Percentiles rank a stretch among this genome's conserved stretches.
phyloP scores from a whole-genome alignment of 495 filamentous ascomycete species.

The Echria macrotheca region DNA sequence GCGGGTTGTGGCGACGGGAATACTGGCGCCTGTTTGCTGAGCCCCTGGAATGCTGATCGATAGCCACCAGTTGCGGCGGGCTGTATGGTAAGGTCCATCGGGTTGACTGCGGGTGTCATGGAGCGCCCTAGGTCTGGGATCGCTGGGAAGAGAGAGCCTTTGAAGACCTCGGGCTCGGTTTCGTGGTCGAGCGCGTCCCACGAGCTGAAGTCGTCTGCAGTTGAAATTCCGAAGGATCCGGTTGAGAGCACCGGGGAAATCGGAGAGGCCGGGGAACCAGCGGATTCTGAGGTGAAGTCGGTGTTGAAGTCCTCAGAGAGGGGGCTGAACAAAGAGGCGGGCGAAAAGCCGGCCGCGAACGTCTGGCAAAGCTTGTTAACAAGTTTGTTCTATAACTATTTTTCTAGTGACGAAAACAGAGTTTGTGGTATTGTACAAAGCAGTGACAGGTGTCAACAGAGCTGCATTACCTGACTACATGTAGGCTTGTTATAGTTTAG shows the following conservation, averaged over 20 bases:
- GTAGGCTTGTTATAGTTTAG: neutral
- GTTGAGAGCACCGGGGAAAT: conserved; percentile 23
- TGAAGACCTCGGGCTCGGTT: conserved; percentile 19
- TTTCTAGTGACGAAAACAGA: neutral
- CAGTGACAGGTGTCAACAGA: neutral
- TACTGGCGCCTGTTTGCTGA: conserved; percentile 1
- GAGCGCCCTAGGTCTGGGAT: conserved; percentile 5
- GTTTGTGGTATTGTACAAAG: too few relatives aligned
- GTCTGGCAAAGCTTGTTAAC: conserved; percentile 5
- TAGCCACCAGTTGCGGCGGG: neutral
- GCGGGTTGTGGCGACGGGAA: neutral
- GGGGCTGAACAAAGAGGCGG: conserved; percentile 17
- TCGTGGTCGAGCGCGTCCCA: conserved; percentile 22
- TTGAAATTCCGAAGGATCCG: conserved; percentile 20
- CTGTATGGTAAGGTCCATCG: conserved; percentile 22
- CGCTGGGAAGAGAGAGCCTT: conserved; percentile 5
- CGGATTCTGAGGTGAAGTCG: conserved; percentile 29
- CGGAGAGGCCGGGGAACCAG: conserved; percentile 22
- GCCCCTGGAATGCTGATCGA: conserved; percentile 11
- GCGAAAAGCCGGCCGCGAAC: conserved; percentile 23
- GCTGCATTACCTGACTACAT: neutral
- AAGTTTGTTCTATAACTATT: neutral
- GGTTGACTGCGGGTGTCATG: conserved; percentile 28
- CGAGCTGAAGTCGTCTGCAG: conserved; percentile 15
- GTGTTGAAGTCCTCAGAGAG: conserved; percentile 23